Percentiles rank a stretch among this genome's conserved stretches.
Evolutionary conservation across 2,329 filamentous ascomycete genomes (phyloP).

Genomic region (Fusarium cicatricum): DNA sequence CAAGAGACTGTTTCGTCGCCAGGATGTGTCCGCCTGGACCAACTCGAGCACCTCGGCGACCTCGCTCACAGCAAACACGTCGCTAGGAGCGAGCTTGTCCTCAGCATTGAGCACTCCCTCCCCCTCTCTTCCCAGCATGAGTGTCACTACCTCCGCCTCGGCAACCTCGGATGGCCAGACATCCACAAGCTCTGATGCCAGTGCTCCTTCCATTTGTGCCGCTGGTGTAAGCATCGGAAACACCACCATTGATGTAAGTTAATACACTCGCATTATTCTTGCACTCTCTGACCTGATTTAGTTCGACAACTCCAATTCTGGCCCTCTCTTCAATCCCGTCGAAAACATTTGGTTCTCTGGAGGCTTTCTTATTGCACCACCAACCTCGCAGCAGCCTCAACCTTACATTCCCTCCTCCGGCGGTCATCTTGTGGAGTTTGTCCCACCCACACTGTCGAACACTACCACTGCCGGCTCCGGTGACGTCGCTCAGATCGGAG

Average conservation of each 20-base stretch:
- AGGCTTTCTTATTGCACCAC: conserved; percentile 51
- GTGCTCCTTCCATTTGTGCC: conserved; percentile 39
- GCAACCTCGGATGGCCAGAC: background rate
- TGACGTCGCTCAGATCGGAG: conserved; percentile 51
- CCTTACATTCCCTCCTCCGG: conserved; percentile 51
- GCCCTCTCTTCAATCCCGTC: conserved; percentile 51
- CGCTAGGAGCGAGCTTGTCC: conserved; percentile 34
- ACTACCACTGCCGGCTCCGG: conserved; percentile 37
- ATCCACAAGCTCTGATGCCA: conserved; percentile 8
- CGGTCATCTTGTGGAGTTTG: conserved; percentile 51
- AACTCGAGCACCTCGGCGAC: conserved; percentile 43
- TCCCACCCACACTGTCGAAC: conserved; percentile 47
- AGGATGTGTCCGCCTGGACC: conserved; percentile 43
- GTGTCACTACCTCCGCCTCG: conserved; percentile 8
- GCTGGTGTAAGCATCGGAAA: conserved; percentile 49
- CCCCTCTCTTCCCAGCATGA: conserved; percentile 10
- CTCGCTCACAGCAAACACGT: conserved; percentile 31
- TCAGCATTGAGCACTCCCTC: conserved; percentile 41
- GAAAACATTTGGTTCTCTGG: conserved; percentile 54
- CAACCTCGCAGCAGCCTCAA: conserved; percentile 44
- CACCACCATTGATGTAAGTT: conserved; percentile 49
- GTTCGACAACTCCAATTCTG: conserved; percentile 50
- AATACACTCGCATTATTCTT: background rate
- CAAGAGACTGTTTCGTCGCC: conserved; percentile 42
- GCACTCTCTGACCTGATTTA: conserved; percentile 34